phyloP scores from a whole-genome alignment of 1,284 basidiomycete species.

The Bjerkandera adusta region DNA sequence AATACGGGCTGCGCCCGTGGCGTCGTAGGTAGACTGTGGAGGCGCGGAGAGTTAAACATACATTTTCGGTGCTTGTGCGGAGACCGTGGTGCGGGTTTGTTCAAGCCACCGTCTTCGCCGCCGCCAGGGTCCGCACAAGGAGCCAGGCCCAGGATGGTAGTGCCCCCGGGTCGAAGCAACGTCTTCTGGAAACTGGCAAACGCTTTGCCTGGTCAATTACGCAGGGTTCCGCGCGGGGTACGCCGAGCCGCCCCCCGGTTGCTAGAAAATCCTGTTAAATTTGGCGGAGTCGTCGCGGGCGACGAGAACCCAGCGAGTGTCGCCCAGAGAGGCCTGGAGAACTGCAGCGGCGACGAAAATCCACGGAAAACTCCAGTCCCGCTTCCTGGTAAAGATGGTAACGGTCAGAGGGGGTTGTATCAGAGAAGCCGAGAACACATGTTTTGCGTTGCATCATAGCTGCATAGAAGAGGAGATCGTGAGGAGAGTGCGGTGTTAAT shows the following conservation, averaged over 20 bases:
- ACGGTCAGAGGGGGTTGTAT: too few relatives aligned
- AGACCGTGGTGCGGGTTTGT: background rate
- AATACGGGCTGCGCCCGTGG: background rate
- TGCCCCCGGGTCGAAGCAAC: background rate
- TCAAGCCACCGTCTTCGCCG: background rate
- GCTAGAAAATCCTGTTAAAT: too few relatives aligned
- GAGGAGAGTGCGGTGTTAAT: background rate
- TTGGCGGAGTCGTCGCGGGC: too few relatives aligned
- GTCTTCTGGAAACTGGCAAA: background rate
- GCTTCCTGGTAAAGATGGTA: too few relatives aligned
- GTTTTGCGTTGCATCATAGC: too few relatives aligned
- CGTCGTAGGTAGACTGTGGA: background rate
- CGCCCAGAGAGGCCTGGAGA: too few relatives aligned
- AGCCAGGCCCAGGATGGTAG: background rate
- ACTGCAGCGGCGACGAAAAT: too few relatives aligned
- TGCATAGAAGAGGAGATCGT: background rate
- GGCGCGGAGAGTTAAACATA: background rate
- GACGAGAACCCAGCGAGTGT: too few relatives aligned
- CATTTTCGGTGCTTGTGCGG: conserved; percentile 2
- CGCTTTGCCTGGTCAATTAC: background rate
- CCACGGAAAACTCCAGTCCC: too few relatives aligned
- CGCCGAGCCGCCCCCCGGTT: background rate
- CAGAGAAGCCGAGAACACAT: too few relatives aligned
- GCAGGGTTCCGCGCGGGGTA: background rate
- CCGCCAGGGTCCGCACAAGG: background rate